Evolutionary conservation across 2,329 filamentous ascomycete species (phyloP), one percentile per base, ranked within the genome.

Genomic region (Hypoxylon sp.): DNA sequence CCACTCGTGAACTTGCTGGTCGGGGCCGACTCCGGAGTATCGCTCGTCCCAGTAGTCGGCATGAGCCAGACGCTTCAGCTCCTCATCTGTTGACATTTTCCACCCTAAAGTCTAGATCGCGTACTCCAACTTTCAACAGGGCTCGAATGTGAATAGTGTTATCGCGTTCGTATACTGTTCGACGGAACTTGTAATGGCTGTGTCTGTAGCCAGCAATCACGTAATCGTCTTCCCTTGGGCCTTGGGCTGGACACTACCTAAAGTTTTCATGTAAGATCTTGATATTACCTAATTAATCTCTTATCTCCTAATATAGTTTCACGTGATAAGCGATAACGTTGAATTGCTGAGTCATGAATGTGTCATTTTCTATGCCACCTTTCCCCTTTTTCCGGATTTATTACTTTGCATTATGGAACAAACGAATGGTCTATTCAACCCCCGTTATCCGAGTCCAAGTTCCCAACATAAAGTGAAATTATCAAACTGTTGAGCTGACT

Each of bases 1-100:
- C 85, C 85, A 88, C 68, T 87, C 84, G 68, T 85, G 81, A 0
- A 78, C 80, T 4, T 79, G 81, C 26, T 73, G 67, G 4, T 77
- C 73, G 19, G 71, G 73, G 43, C 77, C 74, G 0, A 78, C 74
- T 37, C 77, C 72, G 1, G 72, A 62, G 70, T 86, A 86, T 1
- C 80, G 78, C 51, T 77, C 70, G 68, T 87, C 79, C 84, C 84
- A 87, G 71, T 82, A 86, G 17, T 79, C 77, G 6, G 81, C 68
- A 32, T 75, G 73, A 39, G 77, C 75, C 26, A 84, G 76, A 39
- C 71, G 74, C 55, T 75, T 71, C 30, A 75, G 72, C 56, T 76
- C 70, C 60, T 74, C 69, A 17, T 71, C 68, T 13, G 34, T 43
- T 22, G 13, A n/a, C 3, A 17, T 30, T 15, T 10, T 17, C 13